phyloP scores from a whole-genome alignment of 2,329 filamentous ascomycete species.

The Podosphaera leucotricha region DNA sequence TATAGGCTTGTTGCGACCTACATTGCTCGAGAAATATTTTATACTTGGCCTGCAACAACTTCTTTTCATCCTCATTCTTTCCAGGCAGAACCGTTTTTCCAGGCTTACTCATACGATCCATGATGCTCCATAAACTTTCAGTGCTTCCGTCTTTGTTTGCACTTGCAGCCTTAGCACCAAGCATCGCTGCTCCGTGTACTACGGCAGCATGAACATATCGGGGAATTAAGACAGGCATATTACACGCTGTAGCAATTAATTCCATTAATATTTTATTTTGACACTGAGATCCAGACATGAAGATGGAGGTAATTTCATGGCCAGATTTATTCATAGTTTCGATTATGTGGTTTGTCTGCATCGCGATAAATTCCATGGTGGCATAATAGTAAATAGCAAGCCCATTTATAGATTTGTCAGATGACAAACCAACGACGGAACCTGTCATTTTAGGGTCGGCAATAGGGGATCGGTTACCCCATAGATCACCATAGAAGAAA shows the following conservation, averaged over 20 bases:
- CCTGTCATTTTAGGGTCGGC: constrained; percentile 88
- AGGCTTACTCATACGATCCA: constrained; percentile 92
- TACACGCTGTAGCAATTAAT: constrained; percentile 71
- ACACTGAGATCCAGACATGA: constrained; percentile 97
- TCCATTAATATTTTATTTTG: constrained; percentile 85
- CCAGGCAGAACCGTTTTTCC: constrained; percentile 63
- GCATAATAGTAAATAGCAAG: constrained; percentile 84
- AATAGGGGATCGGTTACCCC: constrained; percentile 86
- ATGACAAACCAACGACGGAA: constrained; percentile 63
- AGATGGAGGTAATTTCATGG: constrained; percentile 74
- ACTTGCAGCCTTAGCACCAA: constrained; percentile 90
- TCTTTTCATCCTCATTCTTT: constrained; percentile 48
- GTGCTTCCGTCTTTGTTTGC: constrained; percentile 53
- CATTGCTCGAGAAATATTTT: constrained; percentile 90
- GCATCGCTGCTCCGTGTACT: constrained; percentile 94
- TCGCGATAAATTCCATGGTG: constrained; percentile 92
- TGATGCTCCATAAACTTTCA: constrained; percentile 83
- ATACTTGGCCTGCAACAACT: constrained; percentile 70
- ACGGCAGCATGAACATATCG: constrained; percentile 88
- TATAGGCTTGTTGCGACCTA: constrained; percentile 60
- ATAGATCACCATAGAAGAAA: constrained; percentile 97
- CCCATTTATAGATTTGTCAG: constrained; percentile 67
- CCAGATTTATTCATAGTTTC: constrained; percentile 81
- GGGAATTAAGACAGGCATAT: constrained; percentile 82
- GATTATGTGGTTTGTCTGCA: constrained; percentile 90